phyloP scores from a whole-genome alignment of 768 basidiomycete genomes.

The Boletales sp. region DNA sequence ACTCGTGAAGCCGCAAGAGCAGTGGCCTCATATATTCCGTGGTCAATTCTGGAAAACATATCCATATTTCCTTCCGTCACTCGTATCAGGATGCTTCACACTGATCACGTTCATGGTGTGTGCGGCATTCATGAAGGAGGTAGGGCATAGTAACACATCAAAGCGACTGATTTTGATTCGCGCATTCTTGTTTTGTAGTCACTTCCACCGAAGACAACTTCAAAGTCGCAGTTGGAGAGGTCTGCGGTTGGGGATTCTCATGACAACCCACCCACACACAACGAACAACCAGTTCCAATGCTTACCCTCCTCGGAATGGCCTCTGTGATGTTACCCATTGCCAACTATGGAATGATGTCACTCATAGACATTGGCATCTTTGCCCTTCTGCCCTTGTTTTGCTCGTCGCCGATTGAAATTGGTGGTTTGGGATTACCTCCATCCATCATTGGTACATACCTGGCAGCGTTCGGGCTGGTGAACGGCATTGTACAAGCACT shows the following conservation, averaged over 20 bases:
- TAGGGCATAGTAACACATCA: constrained; percentile 7
- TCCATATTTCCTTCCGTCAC: constrained; percentile 37
- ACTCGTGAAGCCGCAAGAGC: constrained; percentile 52
- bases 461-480: constrained; percentile 35
- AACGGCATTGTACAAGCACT: constrained; percentile 39
- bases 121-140: constrained; percentile 29
- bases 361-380: constrained; percentile 40
- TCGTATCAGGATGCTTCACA: constrained; percentile 16
- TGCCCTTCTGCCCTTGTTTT: constrained; percentile 45
- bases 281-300: constrained; percentile 27
- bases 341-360: constrained; percentile 39
- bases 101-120: constrained; percentile 15
- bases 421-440: constrained; percentile 44
- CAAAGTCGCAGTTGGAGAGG: not conserved
- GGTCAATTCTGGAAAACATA: constrained; percentile 36
- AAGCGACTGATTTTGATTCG: not conserved
- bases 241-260: not conserved
- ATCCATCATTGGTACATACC: constrained; percentile 36
- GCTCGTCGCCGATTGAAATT: constrained; percentile 38
- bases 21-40: constrained; percentile 47
- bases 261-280: not conserved
- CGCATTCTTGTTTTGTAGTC: constrained; percentile 14
- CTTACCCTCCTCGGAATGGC: constrained; percentile 24
- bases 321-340: constrained; percentile 38
- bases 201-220: constrained; percentile 14